Evolutionary conservation across 2,329 filamentous ascomycete genomes (phyloP).

Genomic region (Claviceps lovelessii): DNA sequence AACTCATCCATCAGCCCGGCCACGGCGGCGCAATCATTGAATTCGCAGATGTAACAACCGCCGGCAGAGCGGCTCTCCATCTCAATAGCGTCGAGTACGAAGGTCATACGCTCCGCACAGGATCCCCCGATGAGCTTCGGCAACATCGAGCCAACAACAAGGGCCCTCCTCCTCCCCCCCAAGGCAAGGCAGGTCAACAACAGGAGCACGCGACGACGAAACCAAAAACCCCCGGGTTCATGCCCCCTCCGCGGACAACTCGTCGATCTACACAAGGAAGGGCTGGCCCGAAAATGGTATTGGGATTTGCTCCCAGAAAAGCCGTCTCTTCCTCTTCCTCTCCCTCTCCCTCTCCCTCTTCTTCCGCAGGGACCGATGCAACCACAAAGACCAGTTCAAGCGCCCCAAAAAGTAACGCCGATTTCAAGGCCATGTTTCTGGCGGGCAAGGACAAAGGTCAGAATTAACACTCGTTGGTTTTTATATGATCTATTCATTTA

Average conservation of each 20-base stretch:
- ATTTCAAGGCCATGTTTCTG: conserved; percentile 42
- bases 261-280: conserved; percentile 29
- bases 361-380: conserved; percentile 9
- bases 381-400: conserved; percentile 5
- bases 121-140: conserved; percentile 40
- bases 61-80: conserved; percentile 55
- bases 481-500: background rate
- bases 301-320: conserved; percentile 27
- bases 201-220: conserved; percentile 6
- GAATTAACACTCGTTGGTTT: background rate
- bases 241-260: conserved; percentile 29
- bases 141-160: conserved; percentile 30
- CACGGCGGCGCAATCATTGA: conserved; percentile 80
- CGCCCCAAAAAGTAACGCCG: conserved; percentile 38
- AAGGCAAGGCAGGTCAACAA: background rate
- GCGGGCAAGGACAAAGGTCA: conserved; percentile 6
- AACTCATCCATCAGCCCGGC: conserved; percentile 65
- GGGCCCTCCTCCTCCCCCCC: conserved; percentile 12
- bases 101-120: conserved; percentile 39
- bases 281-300: conserved; percentile 25
- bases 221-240: conserved; percentile 16
- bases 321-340: conserved; percentile 1
- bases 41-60: conserved; percentile 53
- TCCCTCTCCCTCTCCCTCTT: background rate
- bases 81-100: conserved; percentile 43